Base-by-base conservation (phyloP, 2,329 filamentous ascomycete genomes). In the Neonectria coccinea region DNA sequence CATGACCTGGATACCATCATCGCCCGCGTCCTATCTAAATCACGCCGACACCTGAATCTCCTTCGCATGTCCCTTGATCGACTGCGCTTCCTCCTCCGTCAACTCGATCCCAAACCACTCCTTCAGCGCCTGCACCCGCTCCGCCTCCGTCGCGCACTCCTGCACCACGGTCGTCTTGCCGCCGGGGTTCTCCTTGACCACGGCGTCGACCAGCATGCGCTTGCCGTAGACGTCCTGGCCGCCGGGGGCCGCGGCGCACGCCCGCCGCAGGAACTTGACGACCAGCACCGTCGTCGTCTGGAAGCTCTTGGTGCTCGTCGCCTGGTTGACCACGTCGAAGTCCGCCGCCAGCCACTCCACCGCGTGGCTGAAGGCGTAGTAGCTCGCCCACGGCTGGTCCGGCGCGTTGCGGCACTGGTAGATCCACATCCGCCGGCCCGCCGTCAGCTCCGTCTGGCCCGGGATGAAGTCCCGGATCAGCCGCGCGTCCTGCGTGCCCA, bases 351-450 rank as follows among this genome's bases (percentile, higher is more conserved):
- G 74, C 75, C 91, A 92, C 75, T 92, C 89, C 16, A 84, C 80
- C 6, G 69, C 67, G 65, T 91, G 87, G 2, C 85, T 84, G 75
- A 93, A 94, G 65, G 84, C 86, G 75, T 92, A 92, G 52, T 83
- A 85, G 1, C 85, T 80, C 22, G 83, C 80, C 87, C 90, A 94
- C 1, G 67, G 25, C 2, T 81, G 79, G 51, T 77, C 79, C 0
- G 83, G 78, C 0, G 78, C 76, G 65, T 86, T 83, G 29, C 86
- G 83, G 67, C 86, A 86, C 75, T 91, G 84, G 72, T 89, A 91
- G 61, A 91, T 83, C 89, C 89, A 92, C 60, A 86, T 76, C 63
- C 83, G 84, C 36, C 79, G 75, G 50, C 81, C 79, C 8, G 72
- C 44, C n/a, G 66, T 70, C 11, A 74, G 67, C 31, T 82, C 78